phyloP scores from a whole-genome alignment of 345 rosid genomes.

The Hibiscus syriacus region DNA sequence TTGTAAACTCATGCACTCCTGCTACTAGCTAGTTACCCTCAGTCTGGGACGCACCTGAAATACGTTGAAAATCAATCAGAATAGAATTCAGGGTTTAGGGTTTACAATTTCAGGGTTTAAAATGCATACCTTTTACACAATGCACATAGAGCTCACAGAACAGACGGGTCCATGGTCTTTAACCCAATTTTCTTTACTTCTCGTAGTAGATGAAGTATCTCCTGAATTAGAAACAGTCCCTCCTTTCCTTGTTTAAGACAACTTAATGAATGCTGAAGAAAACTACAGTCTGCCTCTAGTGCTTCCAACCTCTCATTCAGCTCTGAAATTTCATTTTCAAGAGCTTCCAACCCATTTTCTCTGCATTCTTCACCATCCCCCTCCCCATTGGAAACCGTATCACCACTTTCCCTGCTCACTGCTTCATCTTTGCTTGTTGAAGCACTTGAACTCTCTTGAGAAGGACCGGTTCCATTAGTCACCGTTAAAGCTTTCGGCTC shows the following conservation, averaged over 20 bases:
- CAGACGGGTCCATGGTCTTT: conserved; percentile 14
- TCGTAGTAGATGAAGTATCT: conserved; percentile 39
- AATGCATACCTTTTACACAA: conserved; percentile 5
- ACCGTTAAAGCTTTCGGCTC: neutral
- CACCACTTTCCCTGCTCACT: too few species aligned
- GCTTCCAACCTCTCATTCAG: conserved; percentile 45
- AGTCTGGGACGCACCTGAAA: too few species aligned
- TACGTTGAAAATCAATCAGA: too few species aligned
- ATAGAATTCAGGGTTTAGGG: too few species aligned
- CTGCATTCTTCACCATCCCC: neutral
- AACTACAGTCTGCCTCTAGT: conserved; percentile 36
- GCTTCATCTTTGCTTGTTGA: conserved; percentile 5
- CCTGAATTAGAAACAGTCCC: conserved; percentile 31
- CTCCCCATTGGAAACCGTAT: neutral
- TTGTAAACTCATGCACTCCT: too few species aligned
- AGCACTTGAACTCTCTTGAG: conserved; percentile 3
- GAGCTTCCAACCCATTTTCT: conserved; percentile 22
- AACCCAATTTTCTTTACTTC: conserved; percentile 24
- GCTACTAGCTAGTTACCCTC: too few species aligned
- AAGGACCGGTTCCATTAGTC: conserved; percentile 12
- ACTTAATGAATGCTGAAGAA: conserved; percentile 33
- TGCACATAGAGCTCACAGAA: conserved; percentile 13
- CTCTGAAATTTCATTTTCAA: conserved; percentile 36
- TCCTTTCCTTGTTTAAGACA: conserved; percentile 36
- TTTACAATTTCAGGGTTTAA: too few species aligned